Conservation (phyloP, 2,329 filamentous ascomycete species). For the Rutstroemia sydowiana region DNA sequence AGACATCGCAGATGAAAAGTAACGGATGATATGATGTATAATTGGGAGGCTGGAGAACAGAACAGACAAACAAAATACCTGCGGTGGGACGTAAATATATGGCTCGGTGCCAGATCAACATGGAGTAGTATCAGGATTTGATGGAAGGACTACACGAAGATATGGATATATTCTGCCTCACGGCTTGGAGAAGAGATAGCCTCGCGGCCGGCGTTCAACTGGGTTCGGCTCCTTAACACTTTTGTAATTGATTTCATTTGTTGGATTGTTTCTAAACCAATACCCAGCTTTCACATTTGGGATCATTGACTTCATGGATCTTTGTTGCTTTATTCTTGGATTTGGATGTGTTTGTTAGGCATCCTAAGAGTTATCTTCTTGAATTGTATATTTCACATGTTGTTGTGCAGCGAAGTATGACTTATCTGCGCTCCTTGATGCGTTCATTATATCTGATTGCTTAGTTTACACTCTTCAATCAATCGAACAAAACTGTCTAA, state of each 20-base stretch:
- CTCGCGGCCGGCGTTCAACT: slow-evolving; percentile 10
- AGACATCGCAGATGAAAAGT: slow-evolving; percentile 19
- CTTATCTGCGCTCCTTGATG: too few relatives aligned
- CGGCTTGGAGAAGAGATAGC: slow-evolving; percentile 8
- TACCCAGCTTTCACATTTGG: not conserved
- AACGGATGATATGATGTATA: not conserved
- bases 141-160: not conserved
- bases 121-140: not conserved
- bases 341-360: too few relatives aligned
- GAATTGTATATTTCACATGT: too few relatives aligned
- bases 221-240: not conserved
- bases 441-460: too few relatives aligned
- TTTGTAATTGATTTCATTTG: slow-evolving; percentile 1
- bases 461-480: too few relatives aligned
- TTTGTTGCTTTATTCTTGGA: not conserved
- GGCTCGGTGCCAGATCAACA: not conserved
- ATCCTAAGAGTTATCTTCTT: too few relatives aligned
- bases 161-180: slow-evolving; percentile 6
- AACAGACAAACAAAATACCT: not conserved
- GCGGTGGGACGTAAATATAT: not conserved
- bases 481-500: too few relatives aligned
- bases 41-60: not conserved
- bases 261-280: slow-evolving; percentile 1
- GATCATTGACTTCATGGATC: not conserved
- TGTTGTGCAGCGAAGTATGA: too few relatives aligned